Conservation (phyloP, 2,329 filamentous ascomycete genomes). For the Neobulgaria alba region DNA sequence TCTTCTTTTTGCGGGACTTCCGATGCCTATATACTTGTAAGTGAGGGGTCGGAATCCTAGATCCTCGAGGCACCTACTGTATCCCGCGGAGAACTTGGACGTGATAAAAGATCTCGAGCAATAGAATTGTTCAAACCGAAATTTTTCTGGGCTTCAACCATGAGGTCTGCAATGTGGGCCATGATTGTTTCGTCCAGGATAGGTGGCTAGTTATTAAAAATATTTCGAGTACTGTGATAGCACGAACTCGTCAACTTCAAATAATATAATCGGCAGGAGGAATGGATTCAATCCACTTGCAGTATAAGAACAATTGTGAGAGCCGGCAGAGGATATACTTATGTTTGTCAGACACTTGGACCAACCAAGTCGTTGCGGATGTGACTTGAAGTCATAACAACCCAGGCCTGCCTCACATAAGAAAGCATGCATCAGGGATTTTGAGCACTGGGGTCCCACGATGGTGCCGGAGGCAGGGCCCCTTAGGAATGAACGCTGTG, state of each 20-base stretch:
- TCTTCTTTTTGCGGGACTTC: constrained; percentile 16
- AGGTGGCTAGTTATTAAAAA: too few species aligned
- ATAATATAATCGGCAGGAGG: too few species aligned
- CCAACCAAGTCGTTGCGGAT: neutral
- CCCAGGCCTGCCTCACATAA: too few species aligned
- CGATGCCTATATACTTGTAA: constrained; percentile 15
- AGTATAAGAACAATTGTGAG: too few species aligned
- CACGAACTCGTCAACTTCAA: too few species aligned
- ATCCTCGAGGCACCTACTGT: constrained; percentile 17
- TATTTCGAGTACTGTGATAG: too few species aligned
- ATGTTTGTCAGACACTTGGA: too few species aligned
- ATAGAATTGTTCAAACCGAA: constrained; percentile 39
- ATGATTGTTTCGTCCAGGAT: constrained; percentile 30
- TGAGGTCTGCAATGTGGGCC: constrained; percentile 55
- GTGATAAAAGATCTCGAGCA: constrained; percentile 37
- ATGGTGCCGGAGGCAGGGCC: neutral
- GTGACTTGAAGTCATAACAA: neutral
- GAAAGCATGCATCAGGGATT: too few species aligned
- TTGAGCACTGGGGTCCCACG: too few species aligned
- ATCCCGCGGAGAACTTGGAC: constrained; percentile 32
- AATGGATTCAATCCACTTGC: too few species aligned
- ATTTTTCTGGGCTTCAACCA: constrained; percentile 34
- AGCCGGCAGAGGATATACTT: too few species aligned
- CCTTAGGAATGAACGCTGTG: neutral
- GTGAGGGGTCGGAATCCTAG: neutral